phyloP scores from a whole-genome alignment of 2,329 filamentous ascomycete species.

The Macrophomina tecta region DNA sequence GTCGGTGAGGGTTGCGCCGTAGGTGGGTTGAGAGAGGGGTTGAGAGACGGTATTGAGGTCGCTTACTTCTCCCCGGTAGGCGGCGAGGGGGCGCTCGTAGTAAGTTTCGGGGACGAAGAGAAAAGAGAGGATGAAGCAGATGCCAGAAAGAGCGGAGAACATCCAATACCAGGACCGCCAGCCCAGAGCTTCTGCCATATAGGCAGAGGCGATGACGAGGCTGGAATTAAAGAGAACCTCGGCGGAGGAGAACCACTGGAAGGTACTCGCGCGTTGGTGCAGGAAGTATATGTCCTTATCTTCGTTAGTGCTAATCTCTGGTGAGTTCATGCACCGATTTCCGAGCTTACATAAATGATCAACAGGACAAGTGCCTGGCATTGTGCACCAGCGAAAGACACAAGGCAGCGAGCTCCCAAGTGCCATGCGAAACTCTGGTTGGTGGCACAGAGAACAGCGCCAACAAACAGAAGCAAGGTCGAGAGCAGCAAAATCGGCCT shows the following conservation, averaged over 20 bases:
- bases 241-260: constrained; percentile 28
- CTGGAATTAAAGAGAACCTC: constrained; percentile 28
- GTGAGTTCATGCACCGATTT: neutral
- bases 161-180: constrained; percentile 29
- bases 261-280: constrained; percentile 28
- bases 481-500: constrained; percentile 32
- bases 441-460: constrained; percentile 28
- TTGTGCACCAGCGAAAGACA: constrained; percentile 28
- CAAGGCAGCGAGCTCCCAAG: constrained; percentile 25
- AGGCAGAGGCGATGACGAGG: constrained; percentile 27
- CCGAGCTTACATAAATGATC: constrained; percentile 22
- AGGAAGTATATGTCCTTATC: constrained; percentile 29
- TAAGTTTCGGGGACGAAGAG: constrained; percentile 28
- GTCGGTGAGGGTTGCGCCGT: constrained; percentile 19
- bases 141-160: constrained; percentile 27
- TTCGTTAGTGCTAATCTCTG: neutral
- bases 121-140: constrained; percentile 29
- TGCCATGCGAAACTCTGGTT: constrained; percentile 28
- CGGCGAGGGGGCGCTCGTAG: constrained; percentile 26
- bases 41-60: neutral
- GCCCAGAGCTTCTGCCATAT: constrained; percentile 27
- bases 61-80: constrained; percentile 26
- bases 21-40: neutral
- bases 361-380: constrained; percentile 28
- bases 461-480: constrained; percentile 26